A percentile compares a stretch with the other conserved stretches of the same genome.
phyloP scores from a whole-genome alignment of 73 alveolate species.

The Paramecium primaurelia region DNA sequence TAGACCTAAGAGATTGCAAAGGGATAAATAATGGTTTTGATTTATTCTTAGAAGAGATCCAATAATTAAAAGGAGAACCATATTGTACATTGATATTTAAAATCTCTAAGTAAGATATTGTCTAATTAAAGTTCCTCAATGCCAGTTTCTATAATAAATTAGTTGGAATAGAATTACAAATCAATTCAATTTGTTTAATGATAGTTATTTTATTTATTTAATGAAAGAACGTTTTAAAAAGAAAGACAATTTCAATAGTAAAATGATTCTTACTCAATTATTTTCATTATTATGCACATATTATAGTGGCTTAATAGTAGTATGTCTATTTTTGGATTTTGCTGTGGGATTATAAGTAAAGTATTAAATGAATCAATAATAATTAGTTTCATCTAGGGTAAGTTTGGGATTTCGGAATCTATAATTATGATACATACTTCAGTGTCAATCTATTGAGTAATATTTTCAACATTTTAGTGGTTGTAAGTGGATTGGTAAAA shows the following conservation, averaged over 20 bases:
- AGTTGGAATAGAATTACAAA: not conserved
- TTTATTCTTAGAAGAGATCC: not conserved
- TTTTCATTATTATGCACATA: not conserved
- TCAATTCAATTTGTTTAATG: not conserved
- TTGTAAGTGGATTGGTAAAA: not conserved
- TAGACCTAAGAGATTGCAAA: not conserved
- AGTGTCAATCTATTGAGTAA: not conserved
- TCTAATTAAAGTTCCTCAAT: not conserved
- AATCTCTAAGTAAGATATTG: not conserved
- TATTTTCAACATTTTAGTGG: not conserved
- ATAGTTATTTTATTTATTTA: not conserved
- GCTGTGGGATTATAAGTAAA: not conserved
- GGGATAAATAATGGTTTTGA: not conserved
- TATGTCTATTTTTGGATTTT: not conserved
- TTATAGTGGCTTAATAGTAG: not conserved
- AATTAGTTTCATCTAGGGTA: constrained; percentile 19
- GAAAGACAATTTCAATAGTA: not conserved
- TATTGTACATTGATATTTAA: not conserved
- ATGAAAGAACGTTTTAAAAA: not conserved
- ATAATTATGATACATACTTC: not conserved
- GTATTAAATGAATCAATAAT: not conserved
- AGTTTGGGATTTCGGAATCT: constrained; percentile 1
- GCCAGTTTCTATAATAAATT: not conserved
- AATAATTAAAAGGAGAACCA: not conserved
- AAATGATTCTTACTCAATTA: constrained; percentile 6